Base-by-base conservation (phyloP, 2,329 filamentous ascomycete species). In the Monosporascus sp. region DNA sequence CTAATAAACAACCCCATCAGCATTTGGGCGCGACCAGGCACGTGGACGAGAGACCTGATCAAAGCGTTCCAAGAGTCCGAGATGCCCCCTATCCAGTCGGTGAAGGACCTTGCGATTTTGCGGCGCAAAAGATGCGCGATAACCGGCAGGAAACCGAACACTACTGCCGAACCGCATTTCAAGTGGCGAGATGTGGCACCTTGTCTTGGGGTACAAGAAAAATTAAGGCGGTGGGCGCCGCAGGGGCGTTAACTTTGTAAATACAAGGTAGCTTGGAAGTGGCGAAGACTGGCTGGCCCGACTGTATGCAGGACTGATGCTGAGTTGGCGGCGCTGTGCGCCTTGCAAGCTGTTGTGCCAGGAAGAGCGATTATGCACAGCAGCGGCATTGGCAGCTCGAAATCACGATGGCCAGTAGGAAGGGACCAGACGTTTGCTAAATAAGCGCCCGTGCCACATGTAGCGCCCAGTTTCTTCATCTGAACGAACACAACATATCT, bases 151-250 rank as follows among this genome's bases (percentile, higher is more conserved):
- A 35, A 35, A 14, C 31, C 31, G 31, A 35, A 5, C 31, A 35
- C 31, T 35, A 35, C 31, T 35, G 11, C 31, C 31, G 11, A 35
- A 51, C 37, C 20, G 28, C 24, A 46, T 37, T 24, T 28, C 40
- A 28, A 20, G 41, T 40, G 47, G 43, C 43, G 50, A 51, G 50
- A 31, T 37, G 43, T 51, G 17, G 7, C 24, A 51, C 43, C 50
- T 46, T 31, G 38, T 6, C 17, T 8, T 41, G 38, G 38, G 18
- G 17, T 41, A 18, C 38, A 18, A 18, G 18, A 41, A 41, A 9
- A 18, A 8, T 17, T 3, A 41, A 41, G 38, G 5, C 1, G 18
- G 9, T 5, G 38, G 38, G 38, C 9, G 11, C 17, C 38, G 7
- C 17, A 41, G 38, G 17, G 17, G 38, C 17, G 9, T 2, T 35